Evolutionary conservation across 2,329 filamentous ascomycete species (phyloP).

Genomic region (Hawksworthiomyces lignivorus): DNA sequence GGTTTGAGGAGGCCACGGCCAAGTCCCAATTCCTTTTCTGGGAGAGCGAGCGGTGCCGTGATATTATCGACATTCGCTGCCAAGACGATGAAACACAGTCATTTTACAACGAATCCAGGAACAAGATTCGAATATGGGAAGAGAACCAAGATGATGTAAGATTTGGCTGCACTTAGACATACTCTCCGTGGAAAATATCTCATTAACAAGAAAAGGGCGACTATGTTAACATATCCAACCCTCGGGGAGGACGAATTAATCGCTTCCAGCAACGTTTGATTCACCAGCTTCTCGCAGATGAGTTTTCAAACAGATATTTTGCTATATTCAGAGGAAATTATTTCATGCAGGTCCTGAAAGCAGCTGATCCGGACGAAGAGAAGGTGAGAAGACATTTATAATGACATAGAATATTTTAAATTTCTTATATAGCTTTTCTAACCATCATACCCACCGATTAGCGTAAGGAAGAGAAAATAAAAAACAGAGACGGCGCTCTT

Average conservation of each 20-base stretch:
- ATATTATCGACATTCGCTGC: neutral
- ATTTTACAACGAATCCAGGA: constrained; percentile 12
- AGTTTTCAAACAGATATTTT: constrained; percentile 16
- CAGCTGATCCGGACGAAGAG: neutral
- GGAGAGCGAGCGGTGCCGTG: neutral
- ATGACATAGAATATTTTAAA: neutral
- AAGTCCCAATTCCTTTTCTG: neutral
- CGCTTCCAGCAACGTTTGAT: constrained; percentile 21
- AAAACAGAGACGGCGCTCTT: constrained; percentile 8
- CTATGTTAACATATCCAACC: constrained; percentile 17
- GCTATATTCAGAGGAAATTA: constrained; percentile 6
- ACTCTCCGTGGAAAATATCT: too few relatives aligned
- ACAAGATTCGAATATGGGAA: constrained; percentile 10
- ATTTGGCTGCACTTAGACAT: neutral
- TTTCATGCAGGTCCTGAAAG: constrained; percentile 15
- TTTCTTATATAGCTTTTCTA: neutral
- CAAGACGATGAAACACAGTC: constrained; percentile 7
- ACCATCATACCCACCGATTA: too few relatives aligned
- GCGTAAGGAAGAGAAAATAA: neutral
- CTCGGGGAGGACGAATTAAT: constrained; percentile 18
- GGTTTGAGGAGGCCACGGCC: constrained; percentile 14
- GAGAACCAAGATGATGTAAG: neutral
- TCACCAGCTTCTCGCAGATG: constrained; percentile 17
- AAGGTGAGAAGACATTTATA: constrained; percentile 8
- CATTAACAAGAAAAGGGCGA: too few relatives aligned